Base-by-base conservation (phyloP, 1,284 basidiomycete species). In the Gymnopus androsaceus region DNA sequence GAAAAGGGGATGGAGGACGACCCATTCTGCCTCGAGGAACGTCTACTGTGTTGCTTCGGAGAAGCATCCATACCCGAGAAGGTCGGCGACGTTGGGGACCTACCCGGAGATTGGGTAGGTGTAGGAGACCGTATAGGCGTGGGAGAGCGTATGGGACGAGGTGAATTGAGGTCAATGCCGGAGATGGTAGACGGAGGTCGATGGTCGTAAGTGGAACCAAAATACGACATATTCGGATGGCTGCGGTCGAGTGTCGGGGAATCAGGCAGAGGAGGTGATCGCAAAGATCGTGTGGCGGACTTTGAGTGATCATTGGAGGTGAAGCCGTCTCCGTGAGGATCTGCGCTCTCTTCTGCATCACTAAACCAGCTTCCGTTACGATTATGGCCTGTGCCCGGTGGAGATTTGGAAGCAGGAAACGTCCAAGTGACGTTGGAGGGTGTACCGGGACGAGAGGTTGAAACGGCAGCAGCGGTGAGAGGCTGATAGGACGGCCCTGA, bases 341-440 rank as follows among this genome's bases (percentile, higher is more conserved):
- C 78, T 40, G 71, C 67, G 58, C 63, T 71, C 48, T 59, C 68
- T 45, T 68, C 69, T 11, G 42, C 41, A 58, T 82, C 81, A 57
- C 78, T 79, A 33, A 74, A 69, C 77, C 79, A 80, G 62, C 87
- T 90, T 48, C 77, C 81, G 64, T 78, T 83, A 61, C 83, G 76
- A 60, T 72, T 83, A 61, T 88, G 85, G 8, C 73, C 71, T 55
- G 65, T 66, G 63, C 51, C 57, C 61, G 68, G 65, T 46, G 62
- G 64, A 5, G 67, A 61, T 51, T 69, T 73, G 23, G 66, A 54
- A 54, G 67, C 67, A 41, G 75, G 61, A 37, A 55, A 44, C 9
- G 74, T 76, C 83, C 88, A 90, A 19, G 83, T 82, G 51, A 90
- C 78, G 64, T 86, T 88, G 1, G 88, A 90, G 33, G 88, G 88